Evolutionary conservation across 2,329 filamentous ascomycete species (phyloP), one percentile per base, ranked within the genome.

Genomic region (Apiospora hydei): DNA sequence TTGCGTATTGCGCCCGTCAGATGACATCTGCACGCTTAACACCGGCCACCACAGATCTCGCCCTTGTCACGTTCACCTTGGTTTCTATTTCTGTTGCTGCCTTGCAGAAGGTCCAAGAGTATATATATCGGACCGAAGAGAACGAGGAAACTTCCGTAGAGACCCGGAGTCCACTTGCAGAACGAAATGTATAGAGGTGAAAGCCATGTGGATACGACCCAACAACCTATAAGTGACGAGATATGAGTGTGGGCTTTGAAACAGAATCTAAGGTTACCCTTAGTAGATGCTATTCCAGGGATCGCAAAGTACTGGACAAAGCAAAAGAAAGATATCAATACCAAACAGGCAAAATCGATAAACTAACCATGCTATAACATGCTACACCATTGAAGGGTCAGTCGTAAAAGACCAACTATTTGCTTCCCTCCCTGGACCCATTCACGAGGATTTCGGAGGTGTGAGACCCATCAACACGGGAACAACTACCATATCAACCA

Each of bases 21-120:
- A 64, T 64, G 57, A 64, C 30, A n/a, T 41, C 18, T 41, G 57
- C 57, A 64, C 57, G 18, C 34, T 64, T 41, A 64, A 64, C 57
- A 10, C 57, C 57, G 57, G 57, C 57, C 57, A 64, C 7, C 34
- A 24, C 57, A 64, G 18, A n/a, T n/a, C 57, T 38, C 53, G 30
- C 53, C 53, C 53, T 57, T 61, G 53, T 30, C 49, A 49, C 34
- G 46, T 18, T 49, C 18, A 21, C 46, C 46, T 49, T 49, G 46
- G n/a, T n/a, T 47, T 21, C 5, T 47, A 18, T 3, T 57, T 4
- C 14, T 18, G 51, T 57, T 34, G 16, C 24, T 34, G 51, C 46
- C 21, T 51, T 34, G 26, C 51, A 57, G 51, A 8, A 34, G 26
- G 34, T 1, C 51, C 51, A 7, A 57, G 14, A 18, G 5, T 34